Percentiles rank a stretch among this genome's conserved stretches.
These are phyloP conservation scores for Globisporangium spiculum DNA, from an alignment of 352 stramenopile species.

Conservation along the genomic window DNA sequence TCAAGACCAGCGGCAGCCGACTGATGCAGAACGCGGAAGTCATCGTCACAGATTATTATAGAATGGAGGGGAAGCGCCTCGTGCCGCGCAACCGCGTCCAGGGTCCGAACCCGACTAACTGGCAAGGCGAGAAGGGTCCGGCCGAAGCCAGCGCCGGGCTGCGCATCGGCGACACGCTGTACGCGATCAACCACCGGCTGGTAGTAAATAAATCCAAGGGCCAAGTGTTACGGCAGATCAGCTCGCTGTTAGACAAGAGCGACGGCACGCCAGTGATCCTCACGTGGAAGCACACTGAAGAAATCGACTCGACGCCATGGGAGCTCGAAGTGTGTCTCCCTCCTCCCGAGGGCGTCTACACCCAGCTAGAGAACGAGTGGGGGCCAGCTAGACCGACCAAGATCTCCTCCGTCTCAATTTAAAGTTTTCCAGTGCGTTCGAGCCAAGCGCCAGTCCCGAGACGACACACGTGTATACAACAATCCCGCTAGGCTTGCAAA, in stretches of 20 bases:
- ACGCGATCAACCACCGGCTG: conserved; percentile 85
- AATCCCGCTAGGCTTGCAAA: conserved; percentile 3
- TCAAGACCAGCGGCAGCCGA: conserved; percentile 81
- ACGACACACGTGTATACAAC: conserved; percentile 8
- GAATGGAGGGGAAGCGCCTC: conserved; percentile 75
- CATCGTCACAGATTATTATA: conserved; percentile 76
- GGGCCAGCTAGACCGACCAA: conserved; percentile 75
- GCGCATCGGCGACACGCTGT: conserved; percentile 77
- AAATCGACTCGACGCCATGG: conserved; percentile 71
- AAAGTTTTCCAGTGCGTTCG: conserved; percentile 22
- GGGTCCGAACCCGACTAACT: conserved; percentile 55
- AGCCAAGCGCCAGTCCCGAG: background rate
- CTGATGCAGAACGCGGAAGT: conserved; percentile 85
- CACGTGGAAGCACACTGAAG: conserved; percentile 83
- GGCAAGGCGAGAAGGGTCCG: conserved; percentile 68
- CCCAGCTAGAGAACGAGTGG: conserved; percentile 85
- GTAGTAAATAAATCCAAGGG: conserved; percentile 86
- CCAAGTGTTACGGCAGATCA: conserved; percentile 80
- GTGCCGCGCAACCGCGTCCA: conserved; percentile 71
- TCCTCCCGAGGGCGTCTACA: conserved; percentile 76
- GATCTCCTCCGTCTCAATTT: conserved; percentile 85
- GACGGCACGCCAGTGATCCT: conserved; percentile 65
- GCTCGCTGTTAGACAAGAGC: conserved; percentile 71
- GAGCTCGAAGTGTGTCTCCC: conserved; percentile 76
- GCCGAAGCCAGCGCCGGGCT: conserved; percentile 71